Conservation (phyloP, 2,329 filamentous ascomycete genomes). For the Penicillium digitatum region DNA sequence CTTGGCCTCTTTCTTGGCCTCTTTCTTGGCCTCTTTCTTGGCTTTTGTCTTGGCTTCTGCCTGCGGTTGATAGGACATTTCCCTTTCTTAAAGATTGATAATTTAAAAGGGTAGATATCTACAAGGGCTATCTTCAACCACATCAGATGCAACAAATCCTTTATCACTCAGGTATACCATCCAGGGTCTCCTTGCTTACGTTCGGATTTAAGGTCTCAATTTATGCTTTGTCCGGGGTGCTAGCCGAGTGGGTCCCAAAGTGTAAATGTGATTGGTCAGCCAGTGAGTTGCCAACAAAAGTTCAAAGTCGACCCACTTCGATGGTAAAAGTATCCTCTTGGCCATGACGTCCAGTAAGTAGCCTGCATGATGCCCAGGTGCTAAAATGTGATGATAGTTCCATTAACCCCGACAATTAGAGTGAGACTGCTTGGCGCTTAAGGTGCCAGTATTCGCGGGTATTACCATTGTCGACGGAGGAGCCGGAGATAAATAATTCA, state of each 20-base stretch:
- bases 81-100: neutral
- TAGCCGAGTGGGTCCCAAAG: neutral
- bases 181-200: neutral
- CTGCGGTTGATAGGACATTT: neutral
- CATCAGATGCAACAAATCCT: neutral
- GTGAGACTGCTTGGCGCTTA: neutral
- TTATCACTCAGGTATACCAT: neutral
- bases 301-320: neutral
- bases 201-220: neutral
- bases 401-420: neutral
- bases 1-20: neutral
- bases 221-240: neutral
- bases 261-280: neutral
- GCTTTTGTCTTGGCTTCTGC: neutral
- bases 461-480: neutral
- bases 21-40: neutral
- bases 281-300: neutral
- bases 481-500: neutral
- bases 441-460: neutral
- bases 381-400: neutral
- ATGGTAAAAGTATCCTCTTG: neutral
- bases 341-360: constrained; percentile 7
- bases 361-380: neutral
- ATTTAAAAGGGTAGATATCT: neutral
- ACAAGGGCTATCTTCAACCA: neutral